A percentile compares a stretch with the other conserved stretches of the same genome.
These are phyloP conservation scores for Aspergillus sp. DNA, from an alignment of 2,329 filamentous ascomycete species.

Conservation along the genomic window DNA sequence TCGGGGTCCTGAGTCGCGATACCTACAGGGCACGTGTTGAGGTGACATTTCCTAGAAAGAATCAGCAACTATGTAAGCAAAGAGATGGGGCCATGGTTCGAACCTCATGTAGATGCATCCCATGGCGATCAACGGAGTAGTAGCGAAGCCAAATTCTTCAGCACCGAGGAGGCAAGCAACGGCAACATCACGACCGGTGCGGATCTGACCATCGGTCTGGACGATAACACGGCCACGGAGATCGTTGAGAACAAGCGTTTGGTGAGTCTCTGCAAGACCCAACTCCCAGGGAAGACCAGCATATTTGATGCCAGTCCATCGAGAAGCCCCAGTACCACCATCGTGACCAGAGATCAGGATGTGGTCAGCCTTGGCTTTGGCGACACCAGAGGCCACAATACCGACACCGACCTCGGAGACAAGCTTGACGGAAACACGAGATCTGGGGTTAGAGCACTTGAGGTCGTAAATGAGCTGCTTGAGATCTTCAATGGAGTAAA, in stretches of 20 bases:
- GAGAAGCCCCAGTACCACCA: slow-evolving; percentile 91
- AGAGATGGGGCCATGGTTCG: neutral
- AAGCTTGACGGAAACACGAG: slow-evolving; percentile 93
- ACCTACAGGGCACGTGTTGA: slow-evolving; percentile 76
- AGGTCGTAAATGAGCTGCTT: slow-evolving; percentile 98
- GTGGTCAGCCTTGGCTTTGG: slow-evolving; percentile 95
- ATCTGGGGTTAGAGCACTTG: slow-evolving; percentile 91
- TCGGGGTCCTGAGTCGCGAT: slow-evolving; percentile 96
- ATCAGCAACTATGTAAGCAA: neutral
- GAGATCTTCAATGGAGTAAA: slow-evolving; percentile 96
- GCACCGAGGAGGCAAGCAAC: slow-evolving; percentile 93
- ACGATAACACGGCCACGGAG: slow-evolving; percentile 93
- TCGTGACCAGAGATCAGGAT: slow-evolving; percentile 96
- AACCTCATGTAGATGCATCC: slow-evolving; percentile 84
- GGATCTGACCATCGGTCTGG: slow-evolving; percentile 91
- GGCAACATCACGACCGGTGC: slow-evolving; percentile 89
- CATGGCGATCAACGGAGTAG: slow-evolving; percentile 92
- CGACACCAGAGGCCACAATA: slow-evolving; percentile 95
- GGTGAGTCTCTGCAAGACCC: slow-evolving; percentile 94
- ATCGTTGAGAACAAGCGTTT: slow-evolving; percentile 93
- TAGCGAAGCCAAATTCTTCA: slow-evolving; percentile 98
- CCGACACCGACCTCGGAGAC: slow-evolving; percentile 96
- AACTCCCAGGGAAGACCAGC: slow-evolving; percentile 95
- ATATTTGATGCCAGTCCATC: slow-evolving; percentile 99
- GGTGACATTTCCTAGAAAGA: slow-evolving; percentile 41